These are phyloP conservation scores for Apiotrichum gamsii DNA, from an alignment of 1,284 basidiomycete species.

Conservation along the genomic window DNA sequence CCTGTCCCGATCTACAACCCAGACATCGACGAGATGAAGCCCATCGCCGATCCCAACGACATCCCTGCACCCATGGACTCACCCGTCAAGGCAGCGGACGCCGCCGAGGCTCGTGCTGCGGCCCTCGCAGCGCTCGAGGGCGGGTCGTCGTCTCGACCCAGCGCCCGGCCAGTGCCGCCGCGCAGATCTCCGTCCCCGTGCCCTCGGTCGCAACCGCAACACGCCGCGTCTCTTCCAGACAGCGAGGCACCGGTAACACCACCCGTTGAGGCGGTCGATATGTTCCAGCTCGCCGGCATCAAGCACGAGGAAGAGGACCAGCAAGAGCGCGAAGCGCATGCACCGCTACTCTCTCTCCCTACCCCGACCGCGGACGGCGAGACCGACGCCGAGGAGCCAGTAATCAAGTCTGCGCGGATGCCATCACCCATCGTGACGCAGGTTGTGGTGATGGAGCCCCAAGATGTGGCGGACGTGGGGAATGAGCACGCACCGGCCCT, in stretches of 20 bases:
- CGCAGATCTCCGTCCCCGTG: background rate
- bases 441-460: slow-evolving; percentile 3
- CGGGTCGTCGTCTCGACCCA: background rate
- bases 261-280: background rate
- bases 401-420: background rate
- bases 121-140: slow-evolving; percentile 9
- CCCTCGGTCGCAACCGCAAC: no score
- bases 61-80: slow-evolving; percentile 2
- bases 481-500: background rate
- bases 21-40: slow-evolving; percentile 1
- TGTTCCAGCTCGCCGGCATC: background rate
- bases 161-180: slow-evolving; percentile 3
- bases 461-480: background rate
- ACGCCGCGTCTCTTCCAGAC: background rate
- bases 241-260: slow-evolving; percentile 1
- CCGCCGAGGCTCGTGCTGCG: slow-evolving; percentile 6
- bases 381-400: background rate
- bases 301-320: background rate
- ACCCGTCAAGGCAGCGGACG: background rate
- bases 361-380: no score
- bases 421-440: slow-evolving; percentile 2
- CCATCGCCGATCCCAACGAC: background rate
- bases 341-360: no score
- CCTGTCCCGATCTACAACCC: slow-evolving; percentile 4
- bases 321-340: no score